Evolutionary conservation across 73 alveolate species (phyloP), one percentile per base, ranked within the genome.

Genomic region (Paramecium biaurelia): DNA sequence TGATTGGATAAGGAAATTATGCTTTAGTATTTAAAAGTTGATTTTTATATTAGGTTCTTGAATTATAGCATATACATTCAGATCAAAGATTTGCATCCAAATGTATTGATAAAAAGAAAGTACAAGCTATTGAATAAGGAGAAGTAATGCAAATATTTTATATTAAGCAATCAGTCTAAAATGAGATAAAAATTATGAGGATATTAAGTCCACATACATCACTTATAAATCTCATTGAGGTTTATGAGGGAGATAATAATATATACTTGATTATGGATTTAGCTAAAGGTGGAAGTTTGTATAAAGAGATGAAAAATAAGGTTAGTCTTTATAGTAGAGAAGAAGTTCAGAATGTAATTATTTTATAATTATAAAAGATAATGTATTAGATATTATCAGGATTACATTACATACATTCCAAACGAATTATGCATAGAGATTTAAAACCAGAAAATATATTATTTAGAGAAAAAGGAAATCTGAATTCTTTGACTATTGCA

Each of bases 161-260:
- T 43, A 30, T 43, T 70, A 41, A 89, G 94, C 41, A 70, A 37
- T 89, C 94, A 23, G 92, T 89, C 21, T 70, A 42, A 32, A 89
- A 89, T 70, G 94, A 89, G 37, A 70, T 89, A 26, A 38, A 43
- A 42, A 89, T 89, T 7, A 89, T 89, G 94, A 76, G 94, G 20
- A 53, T 37, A 14, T 70, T 89, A 24, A 47, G 90, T 79, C 70
- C 70, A 1, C 74, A 79, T 14, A 23, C 5, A 18, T 30, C 24
- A 79, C 49, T 96, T 49, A 95, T 96, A 23, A 96, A 96, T 87
- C 95, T 96, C 59, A 85, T 93, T 70, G 95, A 96, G 38, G 98
- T 95, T 79, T 96, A 93, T 95, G 99, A 96, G 92, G 99, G 96
- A 76, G 99, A 96, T 85, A 97, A 95, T 93, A 97, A 96, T 92